Evolutionary conservation across 2,329 filamentous ascomycete species (phyloP).

Genomic region (Aspergillus floridensis): DNA sequence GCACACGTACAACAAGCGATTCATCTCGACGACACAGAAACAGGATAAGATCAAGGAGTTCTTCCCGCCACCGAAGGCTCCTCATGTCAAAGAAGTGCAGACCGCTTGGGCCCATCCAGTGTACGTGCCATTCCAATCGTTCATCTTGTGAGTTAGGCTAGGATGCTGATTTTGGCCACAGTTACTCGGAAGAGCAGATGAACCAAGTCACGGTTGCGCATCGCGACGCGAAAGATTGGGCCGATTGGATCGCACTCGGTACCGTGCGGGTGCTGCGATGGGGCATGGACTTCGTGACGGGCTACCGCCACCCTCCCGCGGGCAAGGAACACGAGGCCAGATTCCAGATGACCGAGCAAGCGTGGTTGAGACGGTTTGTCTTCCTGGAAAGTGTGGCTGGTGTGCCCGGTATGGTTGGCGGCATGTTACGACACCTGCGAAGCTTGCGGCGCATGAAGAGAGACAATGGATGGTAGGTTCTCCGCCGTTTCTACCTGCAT

Average conservation of each 20-base stretch:
- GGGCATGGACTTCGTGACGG: slow-evolving; percentile 78
- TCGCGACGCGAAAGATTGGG: slow-evolving; percentile 66
- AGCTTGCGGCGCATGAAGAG: slow-evolving; percentile 81
- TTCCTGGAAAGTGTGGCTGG: slow-evolving; percentile 94
- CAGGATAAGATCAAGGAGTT: slow-evolving; percentile 45
- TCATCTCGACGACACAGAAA: slow-evolving; percentile 40
- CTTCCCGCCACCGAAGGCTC: slow-evolving; percentile 59
- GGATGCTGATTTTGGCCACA: slow-evolving; percentile 21
- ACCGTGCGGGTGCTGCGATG: slow-evolving; percentile 74
- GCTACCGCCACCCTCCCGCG: slow-evolving; percentile 68
- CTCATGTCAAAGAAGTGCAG: slow-evolving; percentile 60
- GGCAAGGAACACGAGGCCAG: slow-evolving; percentile 46
- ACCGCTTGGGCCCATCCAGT: slow-evolving; percentile 68
- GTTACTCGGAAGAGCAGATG: slow-evolving; percentile 78
- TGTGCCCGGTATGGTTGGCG: slow-evolving; percentile 94
- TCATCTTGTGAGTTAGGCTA: neutral
- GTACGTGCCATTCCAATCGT: slow-evolving; percentile 27
- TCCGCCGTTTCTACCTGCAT: neutral
- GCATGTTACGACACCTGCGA: slow-evolving; percentile 86
- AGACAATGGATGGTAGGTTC: slow-evolving; percentile 78
- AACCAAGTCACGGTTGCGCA: slow-evolving; percentile 70
- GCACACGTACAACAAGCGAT: slow-evolving; percentile 23
- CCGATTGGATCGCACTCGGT: slow-evolving; percentile 75
- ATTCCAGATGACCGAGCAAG: slow-evolving; percentile 73
- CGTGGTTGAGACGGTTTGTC: slow-evolving; percentile 87